Conservation (phyloP, 179 eudicot species). For the Spinacia oleracea region DNA sequence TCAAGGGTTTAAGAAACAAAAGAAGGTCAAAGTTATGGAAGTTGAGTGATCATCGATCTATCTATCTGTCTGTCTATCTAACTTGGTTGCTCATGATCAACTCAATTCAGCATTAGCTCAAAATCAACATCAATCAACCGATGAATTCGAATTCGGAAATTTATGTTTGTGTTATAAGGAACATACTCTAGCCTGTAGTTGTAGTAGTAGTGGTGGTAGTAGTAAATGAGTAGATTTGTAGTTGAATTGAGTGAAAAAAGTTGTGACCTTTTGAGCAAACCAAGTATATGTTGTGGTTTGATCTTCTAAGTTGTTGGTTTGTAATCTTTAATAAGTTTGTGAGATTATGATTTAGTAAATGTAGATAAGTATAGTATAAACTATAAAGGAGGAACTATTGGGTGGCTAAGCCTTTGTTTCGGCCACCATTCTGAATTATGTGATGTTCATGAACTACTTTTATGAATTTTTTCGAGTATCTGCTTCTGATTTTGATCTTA, state of each 20-base stretch:
- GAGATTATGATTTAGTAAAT: neutral
- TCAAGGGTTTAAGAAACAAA: slow-evolving; percentile 48
- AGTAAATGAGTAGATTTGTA: neutral
- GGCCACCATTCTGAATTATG: neutral
- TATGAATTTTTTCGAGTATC: neutral
- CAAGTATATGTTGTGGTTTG: neutral
- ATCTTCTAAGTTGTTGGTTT: neutral
- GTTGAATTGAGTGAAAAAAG: neutral
- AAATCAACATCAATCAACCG: neutral
- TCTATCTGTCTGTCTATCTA: no score
- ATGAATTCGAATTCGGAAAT: neutral
- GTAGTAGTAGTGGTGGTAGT: neutral
- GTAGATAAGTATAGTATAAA: slow-evolving; percentile 20
- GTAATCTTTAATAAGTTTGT: neutral
- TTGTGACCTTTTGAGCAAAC: neutral
- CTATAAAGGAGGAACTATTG: neutral
- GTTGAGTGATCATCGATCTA: slow-evolving; percentile 24
- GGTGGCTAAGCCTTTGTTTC: neutral
- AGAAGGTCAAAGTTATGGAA: slow-evolving; percentile 30
- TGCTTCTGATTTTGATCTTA: neutral
- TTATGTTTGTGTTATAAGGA: neutral
- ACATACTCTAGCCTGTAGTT: neutral
- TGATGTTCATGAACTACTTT: neutral
- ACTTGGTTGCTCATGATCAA: neutral
- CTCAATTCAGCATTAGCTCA: neutral